Conservation (phyloP, 441 rosid genomes). For the Corymbia calophylla region DNA sequence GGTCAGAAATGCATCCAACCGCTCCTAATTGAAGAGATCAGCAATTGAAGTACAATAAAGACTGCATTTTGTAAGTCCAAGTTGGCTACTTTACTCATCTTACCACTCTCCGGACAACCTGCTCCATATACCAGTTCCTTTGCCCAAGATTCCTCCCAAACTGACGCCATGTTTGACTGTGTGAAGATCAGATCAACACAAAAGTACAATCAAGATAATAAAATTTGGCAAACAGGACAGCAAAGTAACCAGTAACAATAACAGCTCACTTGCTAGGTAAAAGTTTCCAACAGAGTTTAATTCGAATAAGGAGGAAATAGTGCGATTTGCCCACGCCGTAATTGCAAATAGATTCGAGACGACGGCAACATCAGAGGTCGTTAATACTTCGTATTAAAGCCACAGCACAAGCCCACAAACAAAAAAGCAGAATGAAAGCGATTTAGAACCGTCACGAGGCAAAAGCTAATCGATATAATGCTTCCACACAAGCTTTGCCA, state of each 20-base stretch:
- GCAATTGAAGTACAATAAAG: background rate
- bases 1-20: too few species aligned
- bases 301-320: background rate
- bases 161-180: background rate
- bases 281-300: background rate
- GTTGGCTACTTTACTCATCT: too few species aligned
- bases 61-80: background rate
- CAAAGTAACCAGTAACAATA: background rate
- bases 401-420: background rate
- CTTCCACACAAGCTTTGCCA: too few species aligned
- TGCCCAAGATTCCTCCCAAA: background rate
- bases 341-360: background rate
- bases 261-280: background rate
- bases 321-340: fast-evolving
- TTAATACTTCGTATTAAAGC: background rate
- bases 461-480: fast-evolving
- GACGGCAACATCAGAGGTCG: background rate
- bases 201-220: background rate
- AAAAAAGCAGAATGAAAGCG: background rate
- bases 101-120: too few species aligned
- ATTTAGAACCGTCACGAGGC: background rate
- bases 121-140: fast-evolving
- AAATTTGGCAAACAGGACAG: background rate
- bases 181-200: background rate
- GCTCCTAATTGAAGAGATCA: background rate